phyloP scores from a whole-genome alignment of 2,329 filamentous ascomycete genomes.

The Nemania sp. region DNA sequence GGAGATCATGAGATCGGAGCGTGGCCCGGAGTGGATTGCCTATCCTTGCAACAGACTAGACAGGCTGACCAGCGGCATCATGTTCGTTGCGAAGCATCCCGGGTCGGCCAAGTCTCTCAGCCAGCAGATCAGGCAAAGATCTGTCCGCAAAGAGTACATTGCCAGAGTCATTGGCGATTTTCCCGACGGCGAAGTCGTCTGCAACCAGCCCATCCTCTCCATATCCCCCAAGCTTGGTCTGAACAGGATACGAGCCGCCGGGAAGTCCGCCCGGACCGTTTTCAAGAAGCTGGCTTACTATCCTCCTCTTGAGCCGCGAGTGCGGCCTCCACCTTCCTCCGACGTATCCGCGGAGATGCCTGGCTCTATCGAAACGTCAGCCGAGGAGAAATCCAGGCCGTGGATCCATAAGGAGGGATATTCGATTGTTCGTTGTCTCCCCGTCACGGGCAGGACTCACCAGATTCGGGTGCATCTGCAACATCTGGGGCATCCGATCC shows the following conservation, averaged over 20 bases:
- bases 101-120: constrained; percentile 78
- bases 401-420: constrained; percentile 73
- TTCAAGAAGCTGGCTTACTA: constrained; percentile 96
- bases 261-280: constrained; percentile 86
- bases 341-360: constrained; percentile 13
- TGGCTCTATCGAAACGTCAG: constrained; percentile 24
- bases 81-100: constrained; percentile 93
- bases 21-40: constrained; percentile 58
- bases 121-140: constrained; percentile 75
- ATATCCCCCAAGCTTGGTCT: constrained; percentile 95
- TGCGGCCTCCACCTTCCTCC: constrained; percentile 12
- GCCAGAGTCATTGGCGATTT: constrained; percentile 90
- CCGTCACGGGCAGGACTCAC: constrained; percentile 91
- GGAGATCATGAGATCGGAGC: constrained; percentile 87
- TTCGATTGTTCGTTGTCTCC: constrained; percentile 91
- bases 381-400: constrained; percentile 41
- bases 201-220: constrained; percentile 89
- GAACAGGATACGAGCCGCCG: constrained; percentile 91
- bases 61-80: constrained; percentile 90
- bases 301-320: constrained; percentile 49
- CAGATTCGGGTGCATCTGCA: constrained; percentile 95
- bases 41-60: constrained; percentile 91
- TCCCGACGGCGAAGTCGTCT: constrained; percentile 87
- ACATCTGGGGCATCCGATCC: constrained; percentile 90
- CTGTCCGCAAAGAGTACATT: constrained; percentile 93